Conservation (phyloP, 306 rosid species). For the Pyrus bretschneideri region DNA sequence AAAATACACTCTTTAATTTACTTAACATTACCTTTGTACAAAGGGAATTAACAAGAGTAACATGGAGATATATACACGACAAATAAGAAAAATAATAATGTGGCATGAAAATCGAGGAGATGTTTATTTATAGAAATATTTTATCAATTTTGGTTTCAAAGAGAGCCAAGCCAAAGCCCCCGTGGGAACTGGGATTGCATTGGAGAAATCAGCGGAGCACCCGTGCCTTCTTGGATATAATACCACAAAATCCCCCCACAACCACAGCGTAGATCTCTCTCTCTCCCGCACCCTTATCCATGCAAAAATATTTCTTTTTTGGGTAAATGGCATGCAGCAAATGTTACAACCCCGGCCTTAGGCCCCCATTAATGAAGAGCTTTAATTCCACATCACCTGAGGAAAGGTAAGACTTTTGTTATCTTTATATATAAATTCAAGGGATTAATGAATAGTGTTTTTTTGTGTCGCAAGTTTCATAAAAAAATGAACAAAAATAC, state of each 20-base stretch:
- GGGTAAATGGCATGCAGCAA: neutral
- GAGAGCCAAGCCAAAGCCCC: neutral
- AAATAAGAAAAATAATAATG: neutral
- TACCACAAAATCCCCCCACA: neutral
- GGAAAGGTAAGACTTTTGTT: neutral
- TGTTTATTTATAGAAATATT: neutral
- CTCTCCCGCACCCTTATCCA: neutral
- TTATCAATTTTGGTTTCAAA: neutral
- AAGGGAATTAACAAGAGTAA: too few relatives aligned
- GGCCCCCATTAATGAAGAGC: neutral
- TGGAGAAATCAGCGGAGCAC: constrained; percentile 93
- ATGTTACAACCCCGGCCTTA: neutral
- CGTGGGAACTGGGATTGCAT: constrained; percentile 47
- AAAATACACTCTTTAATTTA: too few relatives aligned
- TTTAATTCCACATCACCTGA: neutral
- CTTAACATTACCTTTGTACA: too few relatives aligned
- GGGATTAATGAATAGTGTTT: too few relatives aligned
- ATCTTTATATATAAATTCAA: too few relatives aligned
- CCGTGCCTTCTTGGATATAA: constrained; percentile 85
- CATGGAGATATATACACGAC: neutral
- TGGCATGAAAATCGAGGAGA: neutral
- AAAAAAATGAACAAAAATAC: too few relatives aligned
- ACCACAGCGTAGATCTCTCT: neutral
- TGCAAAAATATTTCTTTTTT: neutral
- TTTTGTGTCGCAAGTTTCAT: too few relatives aligned